Base-by-base conservation (phyloP, 129 eudicot species). In the Erigeron canadensis region DNA sequence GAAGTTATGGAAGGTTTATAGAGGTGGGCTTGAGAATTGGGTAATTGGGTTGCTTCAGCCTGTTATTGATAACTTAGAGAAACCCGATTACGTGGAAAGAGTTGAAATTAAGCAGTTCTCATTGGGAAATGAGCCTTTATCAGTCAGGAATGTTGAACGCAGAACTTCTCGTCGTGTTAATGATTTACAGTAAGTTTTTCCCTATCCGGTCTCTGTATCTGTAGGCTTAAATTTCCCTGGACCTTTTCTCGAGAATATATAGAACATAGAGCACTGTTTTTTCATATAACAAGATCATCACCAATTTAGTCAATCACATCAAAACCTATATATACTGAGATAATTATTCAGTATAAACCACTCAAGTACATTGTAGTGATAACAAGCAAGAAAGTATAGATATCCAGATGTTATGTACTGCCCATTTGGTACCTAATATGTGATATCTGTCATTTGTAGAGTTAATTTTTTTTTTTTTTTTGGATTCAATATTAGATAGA, bases 101-200 rank as follows among this genome's bases (percentile, higher is more conserved):
- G 98, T 94, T 80, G 91, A 87, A 80, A 88, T 94, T 28, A 89
- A 94, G 82, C 98, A 94, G 87, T 94, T 94, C 71, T 94, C 98
- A 0, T 63, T 94, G 63, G 98, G 98, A 53, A 87, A 94, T 18
- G 98, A 94, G 77, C 96, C 98, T 0, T 79, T 94, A 72, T 89
- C 96, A 1, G 96, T 94, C 70, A 79, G 96, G 70, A 94, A 86
- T 23, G 98, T 94, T 48, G 98, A 94, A 66, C 90, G 98, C 51
- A 84, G 92, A 79, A 89, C 97, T 59, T 94, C 98, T 4, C 96
- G 97, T 2, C 85, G 93, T n/a, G 82, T 75, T 40, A 89, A 94
- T 79, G 98, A 94, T 69, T 84, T 94, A 77, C 97, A 94, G 98
- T 94, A 73, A 89, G 97, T 86, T 60, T 67, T 51, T 67, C 21